phyloP scores from a whole-genome alignment of 2,329 filamentous ascomycete genomes.

The Trichoderma semiorbis region DNA sequence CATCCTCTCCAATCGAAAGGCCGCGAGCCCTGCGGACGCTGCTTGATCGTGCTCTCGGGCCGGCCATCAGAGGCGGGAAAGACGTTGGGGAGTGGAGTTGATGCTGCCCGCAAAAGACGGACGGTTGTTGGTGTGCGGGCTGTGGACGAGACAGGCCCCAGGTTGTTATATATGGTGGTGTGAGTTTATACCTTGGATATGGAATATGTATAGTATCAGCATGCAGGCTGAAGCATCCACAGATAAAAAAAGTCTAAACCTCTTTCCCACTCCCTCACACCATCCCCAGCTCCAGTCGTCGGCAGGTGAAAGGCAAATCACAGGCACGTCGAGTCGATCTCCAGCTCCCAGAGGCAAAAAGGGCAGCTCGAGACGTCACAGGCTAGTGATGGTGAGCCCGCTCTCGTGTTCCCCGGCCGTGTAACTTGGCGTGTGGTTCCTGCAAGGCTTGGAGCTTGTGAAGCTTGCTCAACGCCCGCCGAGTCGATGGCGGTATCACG shows the following conservation, averaged over 20 bases:
- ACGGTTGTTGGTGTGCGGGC: not conserved
- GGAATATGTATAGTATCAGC: not conserved
- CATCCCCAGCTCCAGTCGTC: not conserved
- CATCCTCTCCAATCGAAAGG: constrained; percentile 27
- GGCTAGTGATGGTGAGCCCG: constrained; percentile 10
- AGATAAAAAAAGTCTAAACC: constrained; percentile 9
- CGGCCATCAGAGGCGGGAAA: constrained; percentile 16
- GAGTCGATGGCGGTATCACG: constrained; percentile 16
- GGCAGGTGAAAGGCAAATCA: constrained; percentile 1
- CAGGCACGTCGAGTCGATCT: not conserved
- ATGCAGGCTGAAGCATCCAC: constrained; percentile 11
- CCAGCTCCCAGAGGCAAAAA: not conserved
- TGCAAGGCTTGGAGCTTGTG: constrained; percentile 17
- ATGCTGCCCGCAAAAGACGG: constrained; percentile 1
- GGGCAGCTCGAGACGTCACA: constrained; percentile 6
- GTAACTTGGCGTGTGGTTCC: constrained; percentile 8
- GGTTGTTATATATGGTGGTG: not conserved
- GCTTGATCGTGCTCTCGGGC: constrained; percentile 15
- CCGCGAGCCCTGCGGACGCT: constrained; percentile 24
- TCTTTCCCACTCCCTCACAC: constrained; percentile 2
- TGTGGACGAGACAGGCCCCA: constrained; percentile 2
- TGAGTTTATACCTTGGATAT: not conserved
- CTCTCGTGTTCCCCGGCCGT: constrained; percentile 8
- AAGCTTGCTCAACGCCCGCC: constrained; percentile 14
- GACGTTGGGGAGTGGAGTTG: constrained; percentile 7